A percentile compares a stretch with the other conserved stretches of the same genome.
Conservation (phyloP, 768 basidiomycete species). For the Termitomyces sp. region DNA sequence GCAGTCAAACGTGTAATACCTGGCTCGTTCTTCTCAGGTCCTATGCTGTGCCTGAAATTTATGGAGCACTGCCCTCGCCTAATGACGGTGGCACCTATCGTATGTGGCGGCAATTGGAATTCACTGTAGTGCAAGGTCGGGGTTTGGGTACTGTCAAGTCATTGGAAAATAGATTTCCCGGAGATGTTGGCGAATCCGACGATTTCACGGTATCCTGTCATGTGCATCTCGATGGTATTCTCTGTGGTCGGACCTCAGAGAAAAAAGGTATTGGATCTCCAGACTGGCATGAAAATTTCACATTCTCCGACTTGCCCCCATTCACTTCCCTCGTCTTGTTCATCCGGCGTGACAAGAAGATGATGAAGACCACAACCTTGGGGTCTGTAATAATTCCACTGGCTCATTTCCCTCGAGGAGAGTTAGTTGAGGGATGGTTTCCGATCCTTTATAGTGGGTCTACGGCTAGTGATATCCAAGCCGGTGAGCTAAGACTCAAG, state of each 20-base stretch:
- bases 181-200: conserved; percentile 40
- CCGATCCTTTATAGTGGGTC: conserved; percentile 58
- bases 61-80: conserved; percentile 55
- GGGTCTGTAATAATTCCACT: conserved; percentile 66
- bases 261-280: conserved; percentile 63
- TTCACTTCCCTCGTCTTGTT: conserved; percentile 68
- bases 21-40: conserved; percentile 83
- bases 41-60: conserved; percentile 77
- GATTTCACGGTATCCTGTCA: conserved; percentile 79
- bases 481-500: conserved; percentile 74
- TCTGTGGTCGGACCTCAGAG: conserved; percentile 72
- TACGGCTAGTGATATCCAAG: conserved; percentile 49
- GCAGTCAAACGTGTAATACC: conserved; percentile 58
- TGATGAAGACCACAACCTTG: conserved; percentile 49
- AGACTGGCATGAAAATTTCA: conserved; percentile 83
- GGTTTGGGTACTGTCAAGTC: conserved; percentile 57
- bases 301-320: conserved; percentile 72
- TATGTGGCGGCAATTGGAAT: conserved; percentile 82
- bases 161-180: conserved; percentile 26
- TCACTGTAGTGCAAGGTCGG: conserved; percentile 71
- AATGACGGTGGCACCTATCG: conserved; percentile 75
- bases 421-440: conserved; percentile 82
- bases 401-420: conserved; percentile 68
- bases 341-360: conserved; percentile 68
- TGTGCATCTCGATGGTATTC: conserved; percentile 61